A percentile compares a stretch with the other conserved stretches of the same genome.
Evolutionary conservation across 306 rosid genomes (phyloP).

Genomic region (Medicago lupulina): DNA sequence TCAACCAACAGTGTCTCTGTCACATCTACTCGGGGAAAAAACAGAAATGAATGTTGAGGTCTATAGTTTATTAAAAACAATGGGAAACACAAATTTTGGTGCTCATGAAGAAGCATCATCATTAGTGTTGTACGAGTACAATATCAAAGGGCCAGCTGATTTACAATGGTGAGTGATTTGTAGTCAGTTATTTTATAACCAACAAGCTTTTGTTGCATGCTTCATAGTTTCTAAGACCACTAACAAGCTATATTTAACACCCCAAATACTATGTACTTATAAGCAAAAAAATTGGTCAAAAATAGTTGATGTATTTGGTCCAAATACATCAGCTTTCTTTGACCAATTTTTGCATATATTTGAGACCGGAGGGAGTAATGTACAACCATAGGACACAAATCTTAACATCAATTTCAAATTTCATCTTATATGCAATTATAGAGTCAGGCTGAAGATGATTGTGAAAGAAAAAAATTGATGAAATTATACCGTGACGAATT

Average conservation of each 20-base stretch:
- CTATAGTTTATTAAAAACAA: constrained; percentile 6
- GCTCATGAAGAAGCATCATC: constrained; percentile 14
- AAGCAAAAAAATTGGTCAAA: too few relatives aligned
- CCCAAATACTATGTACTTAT: constrained; percentile 12
- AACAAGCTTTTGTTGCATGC: constrained; percentile 11
- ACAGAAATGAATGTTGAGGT: background rate
- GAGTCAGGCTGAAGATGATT: background rate
- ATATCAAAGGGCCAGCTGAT: constrained; percentile 3
- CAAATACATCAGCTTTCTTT: too few relatives aligned
- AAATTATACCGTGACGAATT: constrained; percentile 82
- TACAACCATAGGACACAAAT: background rate
- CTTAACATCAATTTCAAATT: constrained; percentile 14
- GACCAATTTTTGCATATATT: too few relatives aligned
- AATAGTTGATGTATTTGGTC: too few relatives aligned
- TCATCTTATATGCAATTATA: constrained; percentile 16
- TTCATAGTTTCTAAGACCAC: constrained; percentile 11
- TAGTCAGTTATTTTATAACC: constrained; percentile 5
- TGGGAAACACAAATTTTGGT: background rate
- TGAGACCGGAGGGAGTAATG: background rate
- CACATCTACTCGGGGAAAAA: constrained; percentile 61
- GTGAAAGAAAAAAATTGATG: background rate
- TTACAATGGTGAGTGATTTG: constrained; percentile 7
- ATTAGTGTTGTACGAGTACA: constrained; percentile 13
- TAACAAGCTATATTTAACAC: constrained; percentile 1
- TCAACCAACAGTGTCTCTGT: constrained; percentile 87